Conservation (phyloP, 441 rosid genomes). For the Adansonia rubrostipa region DNA sequence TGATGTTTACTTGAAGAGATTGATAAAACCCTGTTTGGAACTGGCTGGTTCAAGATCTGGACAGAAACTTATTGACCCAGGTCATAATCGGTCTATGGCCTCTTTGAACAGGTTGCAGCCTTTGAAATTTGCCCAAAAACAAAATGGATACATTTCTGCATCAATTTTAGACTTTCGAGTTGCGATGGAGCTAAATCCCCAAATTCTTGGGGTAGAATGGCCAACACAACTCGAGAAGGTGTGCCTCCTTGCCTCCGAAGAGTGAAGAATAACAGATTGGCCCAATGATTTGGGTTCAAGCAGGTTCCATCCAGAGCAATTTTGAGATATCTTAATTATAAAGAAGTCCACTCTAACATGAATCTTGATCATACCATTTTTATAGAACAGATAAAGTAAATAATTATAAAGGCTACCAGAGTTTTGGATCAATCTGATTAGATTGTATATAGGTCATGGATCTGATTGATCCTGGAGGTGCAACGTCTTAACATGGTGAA, state of each 20-base stretch:
- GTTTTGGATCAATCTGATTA: conserved; percentile 34
- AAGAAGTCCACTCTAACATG: conserved; percentile 30
- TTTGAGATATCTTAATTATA: conserved; percentile 24
- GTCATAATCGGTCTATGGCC: conserved; percentile 12
- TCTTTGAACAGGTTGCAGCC: conserved; percentile 29
- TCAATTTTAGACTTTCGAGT: conserved; percentile 54
- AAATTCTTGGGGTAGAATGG: conserved; percentile 52
- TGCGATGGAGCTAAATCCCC: conserved; percentile 51
- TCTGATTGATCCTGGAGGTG: conserved; percentile 29
- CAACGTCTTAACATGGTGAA: conserved; percentile 26
- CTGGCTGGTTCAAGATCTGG: conserved; percentile 46
- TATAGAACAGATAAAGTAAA: conserved; percentile 29
- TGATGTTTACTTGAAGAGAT: conserved; percentile 50
- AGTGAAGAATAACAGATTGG: conserved; percentile 28
- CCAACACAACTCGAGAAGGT: conserved; percentile 48
- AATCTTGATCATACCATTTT: conserved; percentile 29
- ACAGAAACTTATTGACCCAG: conserved; percentile 27
- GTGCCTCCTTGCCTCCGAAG: conserved; percentile 38
- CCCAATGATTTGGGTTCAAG: conserved; percentile 20
- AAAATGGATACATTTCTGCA: conserved; percentile 32
- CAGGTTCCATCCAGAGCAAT: conserved; percentile 10
- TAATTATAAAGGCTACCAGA: conserved; percentile 31
- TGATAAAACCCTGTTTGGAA: conserved; percentile 61
- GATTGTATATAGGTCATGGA: conserved; percentile 41
- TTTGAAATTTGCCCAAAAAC: conserved; percentile 26